Conservation (phyloP, 768 basidiomycete species). For the Collybiopsis luxurians region DNA sequence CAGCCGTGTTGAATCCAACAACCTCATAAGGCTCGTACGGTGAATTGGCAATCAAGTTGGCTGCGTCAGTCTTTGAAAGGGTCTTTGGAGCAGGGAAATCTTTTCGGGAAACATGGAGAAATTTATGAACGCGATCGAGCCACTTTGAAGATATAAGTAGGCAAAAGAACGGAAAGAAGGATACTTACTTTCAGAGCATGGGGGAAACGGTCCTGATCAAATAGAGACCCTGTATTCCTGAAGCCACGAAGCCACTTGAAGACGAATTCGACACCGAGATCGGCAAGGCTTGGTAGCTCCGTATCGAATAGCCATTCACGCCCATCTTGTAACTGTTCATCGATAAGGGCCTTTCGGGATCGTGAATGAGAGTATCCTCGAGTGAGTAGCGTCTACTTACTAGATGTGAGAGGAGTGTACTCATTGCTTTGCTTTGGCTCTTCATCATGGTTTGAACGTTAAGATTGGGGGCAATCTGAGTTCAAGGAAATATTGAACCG, state of each 20-base stretch:
- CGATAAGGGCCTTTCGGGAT: conserved; percentile 27
- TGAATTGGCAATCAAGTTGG: conserved; percentile 34
- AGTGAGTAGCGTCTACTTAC: conserved; percentile 25
- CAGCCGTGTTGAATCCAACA: conserved; percentile 44
- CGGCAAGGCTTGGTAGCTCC: conserved; percentile 46
- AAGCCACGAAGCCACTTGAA: conserved; percentile 42
- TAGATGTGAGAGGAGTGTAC: conserved; percentile 43
- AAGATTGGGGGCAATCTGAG: conserved; percentile 35
- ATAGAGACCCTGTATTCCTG: conserved; percentile 31
- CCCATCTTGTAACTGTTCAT: conserved; percentile 47
- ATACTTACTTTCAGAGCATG: conserved; percentile 35
- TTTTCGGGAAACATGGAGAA: conserved; percentile 28
- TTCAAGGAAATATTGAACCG: neutral
- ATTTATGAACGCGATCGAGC: conserved; percentile 37
- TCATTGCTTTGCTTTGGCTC: conserved; percentile 28
- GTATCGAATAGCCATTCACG: conserved; percentile 60
- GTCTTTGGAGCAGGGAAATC: conserved; percentile 19
- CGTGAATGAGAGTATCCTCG: too few species aligned
- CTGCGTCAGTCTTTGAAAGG: conserved; percentile 41
- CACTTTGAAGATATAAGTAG: conserved; percentile 33
- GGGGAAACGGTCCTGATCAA: conserved; percentile 37
- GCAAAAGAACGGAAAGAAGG: neutral
- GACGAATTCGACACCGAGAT: conserved; percentile 50
- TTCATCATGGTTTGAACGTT: conserved; percentile 34
- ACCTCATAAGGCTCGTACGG: conserved; percentile 32